A percentile compares a stretch with the other conserved stretches of the same genome.
These are phyloP conservation scores for Corchorus capsularis DNA, from an alignment of 345 rosid genomes.

Conservation along the genomic window DNA sequence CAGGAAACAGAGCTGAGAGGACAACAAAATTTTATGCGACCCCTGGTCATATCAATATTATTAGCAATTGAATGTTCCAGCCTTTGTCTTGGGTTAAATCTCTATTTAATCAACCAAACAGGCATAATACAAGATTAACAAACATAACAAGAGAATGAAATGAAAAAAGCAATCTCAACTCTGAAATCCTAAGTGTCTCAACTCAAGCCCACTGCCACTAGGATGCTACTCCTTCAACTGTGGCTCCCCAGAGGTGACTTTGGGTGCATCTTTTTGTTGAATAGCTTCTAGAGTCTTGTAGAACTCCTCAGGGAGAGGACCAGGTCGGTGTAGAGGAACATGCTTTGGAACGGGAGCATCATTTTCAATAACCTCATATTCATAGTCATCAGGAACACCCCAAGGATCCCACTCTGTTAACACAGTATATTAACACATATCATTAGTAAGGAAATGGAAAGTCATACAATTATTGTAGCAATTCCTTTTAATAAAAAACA, in stretches of 20 bases:
- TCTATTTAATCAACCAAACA: slow-evolving; percentile 37
- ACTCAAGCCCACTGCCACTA: background rate
- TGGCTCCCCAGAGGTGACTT: slow-evolving; percentile 50
- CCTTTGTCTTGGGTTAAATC: slow-evolving; percentile 29
- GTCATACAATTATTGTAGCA: background rate
- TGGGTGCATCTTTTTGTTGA: slow-evolving; percentile 43
- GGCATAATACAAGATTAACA: slow-evolving; percentile 31
- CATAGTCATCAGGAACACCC: slow-evolving; percentile 95
- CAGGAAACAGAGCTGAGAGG: slow-evolving; percentile 9
- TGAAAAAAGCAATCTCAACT: slow-evolving; percentile 21
- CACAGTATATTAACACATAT: background rate
- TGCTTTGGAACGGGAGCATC: slow-evolving; percentile 94
- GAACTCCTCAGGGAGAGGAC: slow-evolving; percentile 92
- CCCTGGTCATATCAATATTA: slow-evolving; percentile 33
- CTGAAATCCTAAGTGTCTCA: slow-evolving; percentile 21
- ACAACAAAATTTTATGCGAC: slow-evolving; percentile 18
- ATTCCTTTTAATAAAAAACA: background rate
- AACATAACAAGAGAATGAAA: slow-evolving; percentile 20
- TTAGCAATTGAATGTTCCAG: slow-evolving; percentile 32
- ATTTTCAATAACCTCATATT: slow-evolving; percentile 87
- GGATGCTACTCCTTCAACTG: slow-evolving; percentile 45
- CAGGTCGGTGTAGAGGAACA: slow-evolving; percentile 90
- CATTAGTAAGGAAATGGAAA: background rate
- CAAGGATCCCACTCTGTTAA: slow-evolving; percentile 94
- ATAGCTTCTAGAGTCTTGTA: slow-evolving; percentile 72